Percentiles rank a stretch among this genome's conserved stretches.
Evolutionary conservation across 306 rosid species (phyloP).

Genomic region (Cajanus cajan): DNA sequence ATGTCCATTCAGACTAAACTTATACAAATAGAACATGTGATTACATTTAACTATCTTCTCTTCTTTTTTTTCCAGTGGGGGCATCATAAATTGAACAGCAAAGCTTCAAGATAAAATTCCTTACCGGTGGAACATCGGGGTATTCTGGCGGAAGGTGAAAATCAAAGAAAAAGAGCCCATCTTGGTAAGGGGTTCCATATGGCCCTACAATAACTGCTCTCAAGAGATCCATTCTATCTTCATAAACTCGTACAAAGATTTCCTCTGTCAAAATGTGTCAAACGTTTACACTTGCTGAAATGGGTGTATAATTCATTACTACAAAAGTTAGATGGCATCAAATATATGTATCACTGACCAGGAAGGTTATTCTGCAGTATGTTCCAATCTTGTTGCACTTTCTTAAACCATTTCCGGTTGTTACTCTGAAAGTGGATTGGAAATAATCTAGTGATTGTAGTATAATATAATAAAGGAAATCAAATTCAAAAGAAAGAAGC

Average conservation of each 20-base stretch:
- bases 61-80: neutral
- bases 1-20: slow-evolving; percentile 7
- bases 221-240: slow-evolving; percentile 94
- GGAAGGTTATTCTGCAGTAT: slow-evolving; percentile 97
- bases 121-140: slow-evolving; percentile 98
- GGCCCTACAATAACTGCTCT: slow-evolving; percentile 99
- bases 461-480: slow-evolving; percentile 22
- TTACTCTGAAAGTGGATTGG: slow-evolving; percentile 51
- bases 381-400: slow-evolving; percentile 97
- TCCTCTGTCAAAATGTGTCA: slow-evolving; percentile 61
- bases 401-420: slow-evolving; percentile 85
- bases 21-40: slow-evolving; percentile 18
- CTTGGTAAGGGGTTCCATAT: slow-evolving; percentile 99
- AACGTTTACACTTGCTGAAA: slow-evolving; percentile 28
- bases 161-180: slow-evolving; percentile 97
- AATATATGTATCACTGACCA: slow-evolving; percentile 49
- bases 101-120: slow-evolving; percentile 34
- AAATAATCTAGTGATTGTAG: slow-evolving; percentile 20
- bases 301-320: neutral
- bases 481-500: slow-evolving; percentile 29
- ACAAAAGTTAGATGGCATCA: slow-evolving; percentile 22
- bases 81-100: neutral
- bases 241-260: slow-evolving; percentile 87
- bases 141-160: slow-evolving; percentile 97
- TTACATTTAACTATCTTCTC: slow-evolving; percentile 3